phyloP scores from a whole-genome alignment of 1,284 basidiomycete genomes.

The Cryptococcus floricola region DNA sequence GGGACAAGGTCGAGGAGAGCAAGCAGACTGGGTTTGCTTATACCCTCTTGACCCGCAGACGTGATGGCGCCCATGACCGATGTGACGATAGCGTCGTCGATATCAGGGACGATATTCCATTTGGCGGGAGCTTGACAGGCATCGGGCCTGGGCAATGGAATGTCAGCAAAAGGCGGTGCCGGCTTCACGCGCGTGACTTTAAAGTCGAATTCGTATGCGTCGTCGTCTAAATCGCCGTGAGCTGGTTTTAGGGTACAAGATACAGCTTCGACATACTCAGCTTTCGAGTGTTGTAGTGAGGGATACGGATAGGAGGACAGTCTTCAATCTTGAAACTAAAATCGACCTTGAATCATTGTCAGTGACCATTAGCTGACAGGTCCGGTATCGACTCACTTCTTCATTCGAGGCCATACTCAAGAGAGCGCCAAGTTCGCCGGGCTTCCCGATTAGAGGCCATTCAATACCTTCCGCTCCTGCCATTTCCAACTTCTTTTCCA shows the following conservation, averaged over 20 bases:
- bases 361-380: background rate
- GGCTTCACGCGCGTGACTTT: constrained; percentile 8
- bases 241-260: background rate
- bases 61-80: constrained; percentile 16
- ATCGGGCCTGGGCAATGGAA: background rate
- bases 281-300: constrained; percentile 37
- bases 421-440: constrained; percentile 37
- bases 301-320: constrained; percentile 21
- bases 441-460: constrained; percentile 33
- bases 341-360: constrained; percentile 22
- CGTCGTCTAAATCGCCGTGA: constrained; percentile 31
- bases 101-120: constrained; percentile 1
- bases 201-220: constrained; percentile 37
- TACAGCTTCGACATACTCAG: constrained; percentile 26
- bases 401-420: constrained; percentile 39
- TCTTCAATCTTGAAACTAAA: constrained; percentile 28
- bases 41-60: constrained; percentile 19
- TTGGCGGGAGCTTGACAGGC: background rate
- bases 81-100: background rate
- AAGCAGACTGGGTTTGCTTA: constrained; percentile 17
- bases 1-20: background rate
- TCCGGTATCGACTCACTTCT: constrained; percentile 15
- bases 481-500: constrained; percentile 57
- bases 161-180: background rate
- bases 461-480: constrained; percentile 37